phyloP scores from a whole-genome alignment of 2,329 filamentous ascomycete genomes.

The Phyllosticta citrichinensis region DNA sequence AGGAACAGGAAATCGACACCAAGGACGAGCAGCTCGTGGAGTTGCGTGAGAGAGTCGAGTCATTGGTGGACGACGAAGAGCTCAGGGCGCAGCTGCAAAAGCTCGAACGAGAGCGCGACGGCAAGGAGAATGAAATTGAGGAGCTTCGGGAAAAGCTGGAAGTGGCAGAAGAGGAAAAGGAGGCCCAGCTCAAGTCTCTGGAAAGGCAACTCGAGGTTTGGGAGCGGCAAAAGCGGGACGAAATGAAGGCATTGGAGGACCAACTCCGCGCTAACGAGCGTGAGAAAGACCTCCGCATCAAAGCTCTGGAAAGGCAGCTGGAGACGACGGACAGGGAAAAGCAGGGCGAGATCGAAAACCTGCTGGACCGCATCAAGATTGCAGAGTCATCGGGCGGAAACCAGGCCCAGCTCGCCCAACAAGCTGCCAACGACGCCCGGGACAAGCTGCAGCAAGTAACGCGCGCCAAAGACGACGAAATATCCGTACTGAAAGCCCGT shows the following conservation, averaged over 20 bases:
- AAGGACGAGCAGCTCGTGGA: slow-evolving; percentile 28
- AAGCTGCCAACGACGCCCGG: slow-evolving; percentile 28
- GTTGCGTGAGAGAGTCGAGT: slow-evolving; percentile 22
- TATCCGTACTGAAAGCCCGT: slow-evolving; percentile 25
- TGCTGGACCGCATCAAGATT: slow-evolving; percentile 30
- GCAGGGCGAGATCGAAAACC: slow-evolving; percentile 30
- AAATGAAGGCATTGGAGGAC: slow-evolving; percentile 22
- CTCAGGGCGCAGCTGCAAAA: slow-evolving; percentile 22
- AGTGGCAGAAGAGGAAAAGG: slow-evolving; percentile 26
- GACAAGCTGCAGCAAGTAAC: slow-evolving; percentile 28
- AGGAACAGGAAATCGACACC: slow-evolving; percentile 27
- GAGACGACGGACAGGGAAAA: slow-evolving; percentile 23
- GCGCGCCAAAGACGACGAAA: slow-evolving; percentile 28
- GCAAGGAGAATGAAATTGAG: slow-evolving; percentile 35
- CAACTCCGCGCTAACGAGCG: slow-evolving; percentile 22
- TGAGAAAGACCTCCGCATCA: slow-evolving; percentile 28
- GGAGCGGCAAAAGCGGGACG: slow-evolving; percentile 21
- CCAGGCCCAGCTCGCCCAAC: slow-evolving; percentile 30
- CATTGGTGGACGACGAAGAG: slow-evolving; percentile 22
- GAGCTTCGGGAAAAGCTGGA: slow-evolving; percentile 32
- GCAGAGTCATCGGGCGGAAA: slow-evolving; percentile 32
- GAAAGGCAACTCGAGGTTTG: slow-evolving; percentile 23
- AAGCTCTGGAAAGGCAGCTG: slow-evolving; percentile 25
- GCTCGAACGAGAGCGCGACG: slow-evolving; percentile 13
- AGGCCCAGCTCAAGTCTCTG: slow-evolving; percentile 25